Conservation (phyloP, 176 grass and related monocot genomes). For the Zizania latifolia region DNA sequence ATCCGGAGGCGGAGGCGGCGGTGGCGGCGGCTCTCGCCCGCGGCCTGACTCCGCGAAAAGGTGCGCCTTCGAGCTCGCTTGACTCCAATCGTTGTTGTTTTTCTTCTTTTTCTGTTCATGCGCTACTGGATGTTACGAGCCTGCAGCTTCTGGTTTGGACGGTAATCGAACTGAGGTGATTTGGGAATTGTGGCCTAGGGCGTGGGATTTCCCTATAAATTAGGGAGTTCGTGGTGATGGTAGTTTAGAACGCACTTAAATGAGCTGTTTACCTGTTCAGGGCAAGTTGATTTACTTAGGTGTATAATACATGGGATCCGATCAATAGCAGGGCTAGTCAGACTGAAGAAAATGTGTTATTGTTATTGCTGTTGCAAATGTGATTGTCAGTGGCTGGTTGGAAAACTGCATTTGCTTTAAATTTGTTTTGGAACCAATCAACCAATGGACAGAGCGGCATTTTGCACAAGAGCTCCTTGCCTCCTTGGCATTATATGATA, state of each 20-base stretch:
- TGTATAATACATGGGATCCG: background rate
- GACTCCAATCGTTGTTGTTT: background rate
- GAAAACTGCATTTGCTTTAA: background rate
- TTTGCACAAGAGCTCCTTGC: background rate
- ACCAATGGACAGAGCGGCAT: background rate
- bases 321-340: background rate
- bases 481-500: background rate
- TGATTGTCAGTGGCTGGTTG: background rate
- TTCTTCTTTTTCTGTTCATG: background rate
- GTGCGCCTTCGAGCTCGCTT: constrained; percentile 19
- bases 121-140: background rate
- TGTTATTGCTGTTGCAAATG: background rate
- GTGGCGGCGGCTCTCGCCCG: constrained; percentile 1
- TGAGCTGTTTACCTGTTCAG: background rate
- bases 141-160: background rate
- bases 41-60: constrained; percentile 37
- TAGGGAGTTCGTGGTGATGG: background rate
- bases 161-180: background rate
- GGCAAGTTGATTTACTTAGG: background rate
- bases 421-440: background rate
- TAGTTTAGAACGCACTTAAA: background rate
- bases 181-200: background rate
- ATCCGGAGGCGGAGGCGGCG: background rate
- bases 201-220: too few species aligned
- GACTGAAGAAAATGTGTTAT: background rate